Base-by-base conservation (phyloP, 2,329 filamentous ascomycete genomes). In the Paracorniculantispora psalliotae region DNA sequence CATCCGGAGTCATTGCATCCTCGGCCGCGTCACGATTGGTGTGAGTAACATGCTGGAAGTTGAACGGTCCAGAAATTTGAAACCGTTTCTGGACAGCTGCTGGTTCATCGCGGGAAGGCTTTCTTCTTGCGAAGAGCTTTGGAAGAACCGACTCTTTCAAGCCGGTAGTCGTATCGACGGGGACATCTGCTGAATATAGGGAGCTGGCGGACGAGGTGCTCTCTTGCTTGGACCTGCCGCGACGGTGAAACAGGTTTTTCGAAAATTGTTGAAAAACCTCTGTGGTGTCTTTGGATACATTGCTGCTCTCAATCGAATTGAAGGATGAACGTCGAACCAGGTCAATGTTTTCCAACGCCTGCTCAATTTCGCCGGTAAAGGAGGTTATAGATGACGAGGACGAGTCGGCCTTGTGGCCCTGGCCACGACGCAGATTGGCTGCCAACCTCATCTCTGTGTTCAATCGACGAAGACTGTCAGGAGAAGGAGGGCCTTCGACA, bases 1-100 rank as follows among this genome's bases (percentile, higher is more conserved):
- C 50, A 2, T 57, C 59, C 13, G 19, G 49, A 30, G 39, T 25
- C 43, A 53, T n/a, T 23, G 28, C 30, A 58, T 72, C 73, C 4
- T 77, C 70, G 3, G 79, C 60, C 52, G 79, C 73, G 30, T 84
- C 79, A 49, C 78, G 79, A 13, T 77, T 73, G 13, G 80, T 83
- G 67, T 87, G 84, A 4, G 81, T 79, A 35, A 88, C 76, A 69
- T 88, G 85, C 67, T 87, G 84, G 61, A 88, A 88, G 73, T 87
- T 86, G 71, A 85, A 87, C 2, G 85, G 85, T 1, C 76, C 80
- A 1, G 85, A 88, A 57, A 88, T 88, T 57, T 80, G 78, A 52
- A 79, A 67, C 62, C 75, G 79, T 65, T 71, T 79, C 56, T 69
- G 64, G 4, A 39, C 26, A 28, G 37, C 10, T 54, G 64, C 53